Conservation (phyloP, 495 filamentous ascomycete species). For the Aspergillus mulundensis region DNA sequence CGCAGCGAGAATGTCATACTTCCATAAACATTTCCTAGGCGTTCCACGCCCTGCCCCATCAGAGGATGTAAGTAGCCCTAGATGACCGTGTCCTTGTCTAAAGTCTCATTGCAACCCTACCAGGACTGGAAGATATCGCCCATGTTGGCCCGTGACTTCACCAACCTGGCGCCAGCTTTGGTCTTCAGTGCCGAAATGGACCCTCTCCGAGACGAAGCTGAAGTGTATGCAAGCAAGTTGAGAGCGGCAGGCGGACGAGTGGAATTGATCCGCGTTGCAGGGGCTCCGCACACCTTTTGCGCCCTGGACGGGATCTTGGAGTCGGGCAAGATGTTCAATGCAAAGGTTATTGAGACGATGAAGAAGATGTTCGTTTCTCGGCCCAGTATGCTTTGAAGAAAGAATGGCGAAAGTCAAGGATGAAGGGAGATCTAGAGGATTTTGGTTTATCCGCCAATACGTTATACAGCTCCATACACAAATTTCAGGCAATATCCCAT, state of each 20-base stretch:
- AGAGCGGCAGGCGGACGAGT: constrained; percentile 34
- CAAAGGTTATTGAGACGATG: constrained; percentile 28
- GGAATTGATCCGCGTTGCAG: constrained; percentile 27
- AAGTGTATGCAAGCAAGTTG: constrained; percentile 40
- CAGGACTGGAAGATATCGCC: constrained; percentile 42
- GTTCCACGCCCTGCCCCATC: constrained; percentile 30
- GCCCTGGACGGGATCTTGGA: constrained; percentile 32
- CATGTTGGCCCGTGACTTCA: constrained; percentile 31
- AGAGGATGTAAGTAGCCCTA: constrained; percentile 22
- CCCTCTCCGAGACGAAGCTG: constrained; percentile 44
- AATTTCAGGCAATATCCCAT: not conserved
- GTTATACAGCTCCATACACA: constrained; percentile 24
- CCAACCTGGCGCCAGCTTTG: constrained; percentile 40
- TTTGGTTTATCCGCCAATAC: constrained; percentile 20
- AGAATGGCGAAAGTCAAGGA: not conserved
- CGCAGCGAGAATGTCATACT: constrained; percentile 36
- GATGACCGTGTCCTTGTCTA: not conserved
- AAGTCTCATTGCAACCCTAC: not conserved
- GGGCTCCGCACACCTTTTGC: constrained; percentile 34
- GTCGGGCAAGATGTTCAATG: constrained; percentile 25
- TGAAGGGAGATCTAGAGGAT: constrained; percentile 10
- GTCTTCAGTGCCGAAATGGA: constrained; percentile 44
- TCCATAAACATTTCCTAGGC: constrained; percentile 36
- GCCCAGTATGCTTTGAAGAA: not conserved
- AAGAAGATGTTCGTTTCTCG: constrained; percentile 17